Base-by-base conservation (phyloP, 192 early-diverging fungal genomes). In the Pilaira anomala region DNA sequence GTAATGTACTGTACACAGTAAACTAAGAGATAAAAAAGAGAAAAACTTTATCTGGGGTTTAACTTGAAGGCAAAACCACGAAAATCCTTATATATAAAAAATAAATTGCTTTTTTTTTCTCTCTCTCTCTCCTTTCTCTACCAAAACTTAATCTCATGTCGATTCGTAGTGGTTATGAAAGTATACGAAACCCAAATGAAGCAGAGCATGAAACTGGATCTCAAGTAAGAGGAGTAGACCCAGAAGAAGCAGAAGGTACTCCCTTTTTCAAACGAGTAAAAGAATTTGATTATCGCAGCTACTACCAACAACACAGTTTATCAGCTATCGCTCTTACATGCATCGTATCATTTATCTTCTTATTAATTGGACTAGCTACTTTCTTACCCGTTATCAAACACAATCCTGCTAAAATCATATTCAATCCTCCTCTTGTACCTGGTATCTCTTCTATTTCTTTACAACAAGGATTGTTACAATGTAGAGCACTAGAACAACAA, bases 211-310 rank as follows among this genome's bases (percentile, higher is more conserved):
- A 22, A 42, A 16, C 46, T 45, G 41, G 16, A 6, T 60, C 39
- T 48, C 42, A 22, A 45, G 12, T 44, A 26, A 16, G 19, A n/a
- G n/a, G n/a, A n/a, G n/a, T n/a, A n/a, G n/a, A n/a, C n/a, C n/a
- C n/a, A 48, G n/a, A 14, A 55, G 29, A 46, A 18, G 1, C 45
- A 46, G 45, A 46, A 46, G 45, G 4, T 21, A 18, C 60, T 13
- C 30, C 44, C 12, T 28, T 44, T 4, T 21, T 44, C 18, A 28
- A 48, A n/a, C 45, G 45, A 48, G 16, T 59, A 22, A 59, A 59
- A 39, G 22, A 26, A 19, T 44, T 59, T 42, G 56, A 59, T 12
- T 59, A 44, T 33, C 33, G 36, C 22, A 16, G 40, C 14, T 59
- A 44, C 16, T 33, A 39, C 21, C 28, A 21, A 0, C 14, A 55